Evolutionary conservation across 1,139 yeast genomes (phyloP).

Genomic region (Suhomyces wounanorum): DNA sequence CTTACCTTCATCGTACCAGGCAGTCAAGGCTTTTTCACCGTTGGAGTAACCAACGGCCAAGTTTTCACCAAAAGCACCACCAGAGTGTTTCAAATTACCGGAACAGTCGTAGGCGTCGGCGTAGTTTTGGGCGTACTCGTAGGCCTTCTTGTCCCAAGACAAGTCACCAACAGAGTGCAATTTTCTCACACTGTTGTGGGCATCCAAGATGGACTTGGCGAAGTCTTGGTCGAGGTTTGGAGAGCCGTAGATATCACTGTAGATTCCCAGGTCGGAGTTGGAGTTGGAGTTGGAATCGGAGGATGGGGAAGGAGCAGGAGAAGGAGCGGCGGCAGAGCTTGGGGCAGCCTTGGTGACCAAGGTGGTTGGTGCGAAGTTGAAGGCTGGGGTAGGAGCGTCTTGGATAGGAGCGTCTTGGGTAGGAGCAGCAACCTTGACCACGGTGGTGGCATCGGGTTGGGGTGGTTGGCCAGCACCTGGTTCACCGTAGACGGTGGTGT

Average conservation of each 20-base stretch:
- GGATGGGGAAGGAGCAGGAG: constrained; percentile 8
- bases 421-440: constrained; percentile 5
- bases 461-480: constrained; percentile 2
- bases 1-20: constrained; percentile 79
- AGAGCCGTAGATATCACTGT: constrained; percentile 13
- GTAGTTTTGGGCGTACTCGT: constrained; percentile 67
- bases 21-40: constrained; percentile 60
- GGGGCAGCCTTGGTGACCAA: constrained; percentile 11
- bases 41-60: constrained; percentile 71
- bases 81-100: constrained; percentile 69
- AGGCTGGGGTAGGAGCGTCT: neutral
- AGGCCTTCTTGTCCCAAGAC: constrained; percentile 65
- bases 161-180: constrained; percentile 60
- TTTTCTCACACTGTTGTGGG: constrained; percentile 72
- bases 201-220: constrained; percentile 47
- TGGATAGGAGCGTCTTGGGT: constrained; percentile 7
- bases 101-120: constrained; percentile 73
- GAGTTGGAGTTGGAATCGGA: neutral
- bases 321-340: constrained; percentile 8
- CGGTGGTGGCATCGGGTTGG: constrained; percentile 6
- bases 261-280: constrained; percentile 12
- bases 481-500: constrained; percentile 24
- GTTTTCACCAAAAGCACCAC: constrained; percentile 85
- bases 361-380: constrained; percentile 12
- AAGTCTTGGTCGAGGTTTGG: constrained; percentile 32